Evolutionary conservation across 2,329 filamentous ascomycete genomes (phyloP).

Genomic region (Fusarium sp.): DNA sequence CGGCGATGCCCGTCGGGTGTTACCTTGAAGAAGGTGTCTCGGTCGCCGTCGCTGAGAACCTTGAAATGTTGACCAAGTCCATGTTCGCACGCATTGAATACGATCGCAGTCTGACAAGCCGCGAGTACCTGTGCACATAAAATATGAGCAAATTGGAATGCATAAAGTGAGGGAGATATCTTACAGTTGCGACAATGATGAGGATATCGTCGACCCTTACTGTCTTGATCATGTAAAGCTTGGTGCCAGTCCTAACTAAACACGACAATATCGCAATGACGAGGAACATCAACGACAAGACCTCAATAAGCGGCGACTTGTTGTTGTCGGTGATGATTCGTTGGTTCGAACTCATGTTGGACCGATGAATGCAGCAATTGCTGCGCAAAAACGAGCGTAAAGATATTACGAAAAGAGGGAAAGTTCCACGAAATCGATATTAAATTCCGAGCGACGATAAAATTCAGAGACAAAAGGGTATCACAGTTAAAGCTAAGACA

Average conservation of each 20-base stretch:
- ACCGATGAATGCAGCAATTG: neutral
- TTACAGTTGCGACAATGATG: conserved; percentile 39
- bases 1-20: neutral
- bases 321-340: conserved; percentile 41
- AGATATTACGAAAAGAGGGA: neutral
- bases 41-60: conserved; percentile 15
- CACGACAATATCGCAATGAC: conserved; percentile 42
- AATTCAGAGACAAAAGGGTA: neutral
- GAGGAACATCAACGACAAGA: conserved; percentile 44
- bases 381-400: neutral
- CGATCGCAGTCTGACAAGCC: conserved; percentile 32
- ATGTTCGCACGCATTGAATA: conserved; percentile 34
- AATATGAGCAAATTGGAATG: neutral
- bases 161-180: neutral
- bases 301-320: conserved; percentile 45
- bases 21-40: conserved; percentile 42
- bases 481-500: neutral
- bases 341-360: conserved; percentile 37
- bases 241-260: conserved; percentile 40
- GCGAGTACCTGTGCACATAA: conserved; percentile 30
- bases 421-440: neutral
- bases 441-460: neutral
- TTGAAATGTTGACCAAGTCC: conserved; percentile 37
- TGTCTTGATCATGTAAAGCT: conserved; percentile 44
- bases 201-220: conserved; percentile 41